Percentiles rank a stretch among this genome's conserved stretches.
These are phyloP conservation scores for Penicillium sp. DNA, from an alignment of 2,329 filamentous ascomycete species.

Conservation along the genomic window DNA sequence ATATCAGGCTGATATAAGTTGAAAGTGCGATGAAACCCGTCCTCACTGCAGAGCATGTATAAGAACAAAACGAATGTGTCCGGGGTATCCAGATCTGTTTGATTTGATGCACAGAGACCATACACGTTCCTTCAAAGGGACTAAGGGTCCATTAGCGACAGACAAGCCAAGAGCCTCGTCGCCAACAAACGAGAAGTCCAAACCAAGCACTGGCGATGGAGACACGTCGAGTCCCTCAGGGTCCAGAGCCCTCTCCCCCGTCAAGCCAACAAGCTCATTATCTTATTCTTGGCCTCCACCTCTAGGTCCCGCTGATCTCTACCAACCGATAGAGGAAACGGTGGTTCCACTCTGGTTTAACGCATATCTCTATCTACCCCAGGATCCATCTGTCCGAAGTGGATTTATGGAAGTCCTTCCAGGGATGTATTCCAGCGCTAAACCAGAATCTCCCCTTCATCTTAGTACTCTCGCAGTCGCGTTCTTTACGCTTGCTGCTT, in stretches of 20 bases:
- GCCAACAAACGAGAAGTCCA: background rate
- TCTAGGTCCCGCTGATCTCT: conserved; percentile 18
- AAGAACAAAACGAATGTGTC: conserved; percentile 32
- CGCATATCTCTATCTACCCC: conserved; percentile 32
- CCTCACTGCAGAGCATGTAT: conserved; percentile 34
- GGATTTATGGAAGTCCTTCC: conserved; percentile 37
- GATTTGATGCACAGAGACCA: conserved; percentile 34
- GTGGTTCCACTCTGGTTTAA: conserved; percentile 35
- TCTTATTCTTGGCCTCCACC: conserved; percentile 4
- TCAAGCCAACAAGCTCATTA: background rate
- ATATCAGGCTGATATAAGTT: conserved; percentile 3
- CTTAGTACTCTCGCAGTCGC: conserved; percentile 30
- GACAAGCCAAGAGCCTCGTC: background rate
- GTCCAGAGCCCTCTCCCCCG: background rate
- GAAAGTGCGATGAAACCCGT: conserved; percentile 36
- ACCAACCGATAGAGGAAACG: conserved; percentile 30
- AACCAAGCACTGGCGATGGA: background rate
- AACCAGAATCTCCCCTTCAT: conserved; percentile 27
- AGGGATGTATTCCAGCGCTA: conserved; percentile 22
- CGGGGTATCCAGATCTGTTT: conserved; percentile 34
- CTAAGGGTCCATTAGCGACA: no score
- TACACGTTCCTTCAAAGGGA: conserved; percentile 22
- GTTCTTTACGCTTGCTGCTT: conserved; percentile 35
- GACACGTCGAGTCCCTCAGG: background rate
- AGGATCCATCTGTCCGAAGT: conserved; percentile 28